Evolutionary conservation across 768 basidiomycete genomes (phyloP).

Genomic region (Chlorophyllum brunneum): DNA sequence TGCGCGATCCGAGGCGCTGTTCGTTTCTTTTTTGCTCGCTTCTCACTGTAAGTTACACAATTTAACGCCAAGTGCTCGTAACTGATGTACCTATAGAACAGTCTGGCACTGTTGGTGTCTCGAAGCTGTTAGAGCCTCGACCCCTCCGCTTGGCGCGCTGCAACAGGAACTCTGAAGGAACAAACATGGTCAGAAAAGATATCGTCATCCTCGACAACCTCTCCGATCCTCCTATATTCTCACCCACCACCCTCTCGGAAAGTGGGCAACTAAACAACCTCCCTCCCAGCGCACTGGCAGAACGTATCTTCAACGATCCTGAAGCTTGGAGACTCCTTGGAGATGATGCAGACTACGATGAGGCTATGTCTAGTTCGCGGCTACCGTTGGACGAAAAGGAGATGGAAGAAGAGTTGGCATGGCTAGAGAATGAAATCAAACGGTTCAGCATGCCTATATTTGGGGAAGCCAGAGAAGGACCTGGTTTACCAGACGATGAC

Average conservation of each 20-base stretch:
- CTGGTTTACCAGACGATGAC: constrained; percentile 1
- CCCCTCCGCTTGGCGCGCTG: background rate
- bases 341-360: constrained; percentile 25
- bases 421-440: constrained; percentile 33
- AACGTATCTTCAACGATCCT: constrained; percentile 41
- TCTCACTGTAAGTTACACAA: background rate
- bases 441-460: constrained; percentile 18
- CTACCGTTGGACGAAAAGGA: constrained; percentile 18
- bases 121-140: background rate
- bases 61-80: background rate
- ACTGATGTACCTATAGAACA: background rate
- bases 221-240: background rate
- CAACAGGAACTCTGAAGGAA: background rate
- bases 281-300: constrained; percentile 37
- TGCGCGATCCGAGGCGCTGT: background rate
- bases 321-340: constrained; percentile 36
- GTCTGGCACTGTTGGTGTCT: background rate
- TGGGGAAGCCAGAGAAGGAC: constrained; percentile 6
- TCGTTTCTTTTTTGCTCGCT: background rate
- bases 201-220: background rate
- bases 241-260: background rate
- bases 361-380: background rate
- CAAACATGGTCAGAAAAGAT: background rate
- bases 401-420: constrained; percentile 24
- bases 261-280: background rate